phyloP scores from a whole-genome alignment of 768 basidiomycete genomes.

The Pisolithus albus region DNA sequence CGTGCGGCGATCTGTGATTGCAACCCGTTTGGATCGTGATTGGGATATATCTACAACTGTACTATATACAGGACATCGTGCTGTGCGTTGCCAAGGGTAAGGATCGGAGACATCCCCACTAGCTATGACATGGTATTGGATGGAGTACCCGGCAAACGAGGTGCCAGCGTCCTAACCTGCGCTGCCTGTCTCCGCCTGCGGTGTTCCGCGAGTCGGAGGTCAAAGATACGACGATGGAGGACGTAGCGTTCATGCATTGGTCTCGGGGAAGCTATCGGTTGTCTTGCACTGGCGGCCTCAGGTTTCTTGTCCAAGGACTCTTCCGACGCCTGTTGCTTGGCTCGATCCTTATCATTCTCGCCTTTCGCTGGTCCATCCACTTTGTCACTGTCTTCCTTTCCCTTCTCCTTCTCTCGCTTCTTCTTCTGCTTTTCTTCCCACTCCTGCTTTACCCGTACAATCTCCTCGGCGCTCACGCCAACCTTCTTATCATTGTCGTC shows the following conservation, averaged over 20 bases:
- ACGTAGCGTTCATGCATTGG: slow-evolving; percentile 66
- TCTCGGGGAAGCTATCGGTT: slow-evolving; percentile 27
- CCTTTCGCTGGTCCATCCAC: slow-evolving; percentile 29
- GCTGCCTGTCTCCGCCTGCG: slow-evolving; percentile 58
- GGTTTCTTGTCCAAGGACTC: slow-evolving; percentile 2
- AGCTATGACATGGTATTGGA: slow-evolving; percentile 5
- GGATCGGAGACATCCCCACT: background rate
- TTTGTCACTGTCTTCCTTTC: slow-evolving; percentile 33
- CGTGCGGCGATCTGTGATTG: slow-evolving; percentile 60
- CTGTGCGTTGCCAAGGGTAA: background rate
- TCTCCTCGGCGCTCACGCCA: slow-evolving; percentile 55
- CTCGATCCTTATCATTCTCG: slow-evolving; percentile 25
- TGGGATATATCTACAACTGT: background rate
- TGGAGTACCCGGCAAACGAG: slow-evolving; percentile 63
- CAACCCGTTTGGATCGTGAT: slow-evolving; percentile 52
- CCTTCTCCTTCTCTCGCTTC: slow-evolving; percentile 38
- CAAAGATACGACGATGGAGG: slow-evolving; percentile 79
- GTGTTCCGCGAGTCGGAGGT: slow-evolving; percentile 73
- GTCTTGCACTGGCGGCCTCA: slow-evolving; percentile 19
- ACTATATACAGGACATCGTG: background rate
- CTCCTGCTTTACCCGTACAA: slow-evolving; percentile 69
- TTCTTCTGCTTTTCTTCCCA: slow-evolving; percentile 74
- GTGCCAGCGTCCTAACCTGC: slow-evolving; percentile 64
- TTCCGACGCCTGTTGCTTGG: slow-evolving; percentile 13
- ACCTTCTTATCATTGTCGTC: slow-evolving; percentile 31